Evolutionary conservation across 2,329 filamentous ascomycete genomes (phyloP).

Genomic region (Penicillium sp.): DNA sequence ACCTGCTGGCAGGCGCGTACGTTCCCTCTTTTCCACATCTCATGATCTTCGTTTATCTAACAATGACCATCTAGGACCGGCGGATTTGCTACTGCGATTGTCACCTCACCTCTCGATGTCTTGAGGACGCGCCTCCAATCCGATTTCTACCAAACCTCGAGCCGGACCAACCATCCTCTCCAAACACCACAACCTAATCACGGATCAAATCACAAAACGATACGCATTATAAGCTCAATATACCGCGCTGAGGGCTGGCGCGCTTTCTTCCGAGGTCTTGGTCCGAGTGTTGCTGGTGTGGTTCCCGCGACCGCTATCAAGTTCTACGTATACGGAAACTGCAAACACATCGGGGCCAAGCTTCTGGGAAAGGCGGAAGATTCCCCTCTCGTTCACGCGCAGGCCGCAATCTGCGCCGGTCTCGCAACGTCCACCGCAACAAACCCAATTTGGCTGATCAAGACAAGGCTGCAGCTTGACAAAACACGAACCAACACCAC

Average conservation of each 20-base stretch:
- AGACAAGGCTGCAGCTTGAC: constrained; percentile 66
- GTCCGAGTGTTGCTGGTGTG: constrained; percentile 42
- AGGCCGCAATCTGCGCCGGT: constrained; percentile 38
- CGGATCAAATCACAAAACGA: constrained; percentile 40
- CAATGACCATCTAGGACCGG: constrained; percentile 48
- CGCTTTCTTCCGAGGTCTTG: constrained; percentile 40
- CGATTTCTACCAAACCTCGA: constrained; percentile 78
- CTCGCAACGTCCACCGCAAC: constrained; percentile 40
- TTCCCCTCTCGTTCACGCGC: constrained; percentile 34
- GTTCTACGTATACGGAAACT: constrained; percentile 43
- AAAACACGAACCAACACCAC: constrained; percentile 32
- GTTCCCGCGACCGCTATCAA: constrained; percentile 43
- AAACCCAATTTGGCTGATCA: constrained; percentile 56
- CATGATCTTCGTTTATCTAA: constrained; percentile 4
- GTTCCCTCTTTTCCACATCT: constrained; percentile 12
- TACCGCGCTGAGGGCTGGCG: constrained; percentile 41
- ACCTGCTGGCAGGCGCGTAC: constrained; percentile 39
- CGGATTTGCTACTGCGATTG: constrained; percentile 84
- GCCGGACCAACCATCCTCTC: constrained; percentile 56
- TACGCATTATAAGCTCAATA: constrained; percentile 39
- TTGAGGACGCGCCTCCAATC: constrained; percentile 97
- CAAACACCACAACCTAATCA: constrained; percentile 57
- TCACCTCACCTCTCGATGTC: constrained; percentile 93
- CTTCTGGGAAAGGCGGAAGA: constrained; percentile 32
- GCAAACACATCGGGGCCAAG: constrained; percentile 36